Evolutionary conservation across 352 stramenopile species (phyloP).

Genomic region (Phytopythium aichiense): DNA sequence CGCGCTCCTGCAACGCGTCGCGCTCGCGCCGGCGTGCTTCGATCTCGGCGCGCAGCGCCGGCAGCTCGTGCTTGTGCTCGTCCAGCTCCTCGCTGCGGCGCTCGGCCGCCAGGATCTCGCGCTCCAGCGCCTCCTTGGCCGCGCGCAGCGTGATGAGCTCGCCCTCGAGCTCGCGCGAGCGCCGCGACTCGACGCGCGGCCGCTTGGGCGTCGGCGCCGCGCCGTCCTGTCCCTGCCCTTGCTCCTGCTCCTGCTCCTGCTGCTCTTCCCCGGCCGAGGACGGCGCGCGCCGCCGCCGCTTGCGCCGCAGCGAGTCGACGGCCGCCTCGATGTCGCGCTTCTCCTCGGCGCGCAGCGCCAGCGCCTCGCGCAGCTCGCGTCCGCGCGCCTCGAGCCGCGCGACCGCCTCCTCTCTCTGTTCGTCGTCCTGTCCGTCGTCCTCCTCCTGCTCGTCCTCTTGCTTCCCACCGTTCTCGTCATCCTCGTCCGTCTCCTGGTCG

Average conservation of each 20-base stretch:
- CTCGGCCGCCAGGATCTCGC: conserved; percentile 41
- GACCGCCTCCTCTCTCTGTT: conserved; percentile 5
- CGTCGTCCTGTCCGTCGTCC: conserved; percentile 10
- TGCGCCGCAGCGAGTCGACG: conserved; percentile 43
- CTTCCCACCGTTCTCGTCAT: conserved; percentile 15
- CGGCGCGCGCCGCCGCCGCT: conserved; percentile 18
- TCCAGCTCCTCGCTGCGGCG: conserved; percentile 34
- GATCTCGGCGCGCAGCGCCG: conserved; percentile 30
- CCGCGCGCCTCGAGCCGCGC: conserved; percentile 15
- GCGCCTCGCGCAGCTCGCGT: conserved; percentile 31
- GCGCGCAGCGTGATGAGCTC: conserved; percentile 32
- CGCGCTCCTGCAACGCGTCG: conserved; percentile 18
- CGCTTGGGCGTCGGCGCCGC: neutral
- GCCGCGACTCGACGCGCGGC: conserved; percentile 15
- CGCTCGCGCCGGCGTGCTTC: conserved; percentile 20
- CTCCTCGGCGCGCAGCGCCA: conserved; percentile 53
- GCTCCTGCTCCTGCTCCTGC: no score
- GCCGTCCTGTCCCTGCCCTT: neutral
- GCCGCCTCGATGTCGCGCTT: conserved; percentile 57
- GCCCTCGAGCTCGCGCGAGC: conserved; percentile 13
- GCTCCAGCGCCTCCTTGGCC: conserved; percentile 43
- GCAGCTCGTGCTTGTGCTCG: conserved; percentile 30
- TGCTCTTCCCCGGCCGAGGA: conserved; percentile 1
- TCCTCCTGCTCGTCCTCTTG: conserved; percentile 13
- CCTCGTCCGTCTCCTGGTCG: conserved; percentile 13